Evolutionary conservation across 495 filamentous ascomycete genomes (phyloP).

Genomic region (Hypoxylon trugodes): DNA sequence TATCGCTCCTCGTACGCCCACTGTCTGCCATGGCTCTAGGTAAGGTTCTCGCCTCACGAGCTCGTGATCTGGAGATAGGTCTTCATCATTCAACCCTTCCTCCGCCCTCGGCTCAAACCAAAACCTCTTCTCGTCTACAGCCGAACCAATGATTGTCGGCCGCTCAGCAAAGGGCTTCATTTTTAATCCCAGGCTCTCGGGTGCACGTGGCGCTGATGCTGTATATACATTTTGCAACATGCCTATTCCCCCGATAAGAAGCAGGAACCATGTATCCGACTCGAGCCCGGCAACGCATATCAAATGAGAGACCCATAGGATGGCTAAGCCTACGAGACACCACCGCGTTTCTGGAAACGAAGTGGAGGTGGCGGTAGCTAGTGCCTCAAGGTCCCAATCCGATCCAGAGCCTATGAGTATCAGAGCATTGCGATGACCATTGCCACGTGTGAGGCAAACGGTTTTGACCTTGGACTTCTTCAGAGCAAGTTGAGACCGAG

Average conservation of each 20-base stretch:
- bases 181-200: too few species aligned
- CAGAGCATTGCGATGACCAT: slow-evolving; percentile 56
- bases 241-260: slow-evolving; percentile 54
- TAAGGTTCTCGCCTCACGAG: too few species aligned
- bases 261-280: slow-evolving; percentile 53
- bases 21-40: too few species aligned
- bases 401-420: slow-evolving; percentile 49
- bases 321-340: slow-evolving; percentile 24
- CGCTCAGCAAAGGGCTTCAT: too few species aligned
- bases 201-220: slow-evolving; percentile 41
- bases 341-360: background rate
- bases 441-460: slow-evolving; percentile 52
- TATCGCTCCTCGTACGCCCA: too few species aligned
- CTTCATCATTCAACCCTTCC: too few species aligned
- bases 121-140: too few species aligned
- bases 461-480: slow-evolving; percentile 43
- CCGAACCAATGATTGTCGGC: too few species aligned
- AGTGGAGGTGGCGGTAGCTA: slow-evolving; percentile 39
- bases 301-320: slow-evolving; percentile 53
- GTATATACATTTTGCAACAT: slow-evolving; percentile 57
- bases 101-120: too few species aligned
- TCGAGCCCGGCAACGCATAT: slow-evolving; percentile 48
- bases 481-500: too few species aligned
- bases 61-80: too few species aligned
- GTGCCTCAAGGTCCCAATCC: slow-evolving; percentile 58